Evolutionary conservation across 2,329 filamentous ascomycete species (phyloP), one percentile per base, ranked within the genome.

Genomic region (Trichoderma hamatum): DNA sequence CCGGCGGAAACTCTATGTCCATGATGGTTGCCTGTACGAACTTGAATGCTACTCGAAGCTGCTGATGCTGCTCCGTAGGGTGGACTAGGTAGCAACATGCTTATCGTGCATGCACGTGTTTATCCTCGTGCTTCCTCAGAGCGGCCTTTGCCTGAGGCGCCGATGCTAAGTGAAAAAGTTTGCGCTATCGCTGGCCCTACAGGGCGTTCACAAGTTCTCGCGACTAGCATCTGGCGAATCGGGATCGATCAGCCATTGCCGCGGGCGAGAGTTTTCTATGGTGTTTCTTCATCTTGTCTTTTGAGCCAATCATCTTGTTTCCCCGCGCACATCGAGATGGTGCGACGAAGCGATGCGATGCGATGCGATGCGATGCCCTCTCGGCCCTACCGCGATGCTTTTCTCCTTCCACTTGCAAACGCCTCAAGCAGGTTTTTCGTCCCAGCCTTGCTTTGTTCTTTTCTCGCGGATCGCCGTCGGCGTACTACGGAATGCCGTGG

Each of bases 381-480:
- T 65, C 62, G 62, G 62, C 62, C 51, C 62, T 65, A 56, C 34
- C 21, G 9, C 34, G 51, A 65, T 65, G 19, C 34, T 7, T 39
- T 64, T 32, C 34, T 43, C 6, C 6, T 26, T 52, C 46, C 30
- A 11, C 51, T 39, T 54, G 2, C 26, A 16, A 55, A 7, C 1
- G 36, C 36, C 52, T 24, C 21, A 28, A 54, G 51, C 24, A 54
- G 51, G 51, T 28, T 28, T 28, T 28, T n/a, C 46, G 6, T 26
- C 51, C 26, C 10, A 54, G 49, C 21, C 14, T 52, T 14, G 61
- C 21, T 56, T 34, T 56, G 34, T 26, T 19, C 9, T 10, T 30
- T 28, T 46, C 26, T 49, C 63, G 63, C 63, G 14, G 52, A 58
- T 66, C 63, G 54, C 63, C 63, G 52, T 66, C 51, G 52, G 51